Evolutionary conservation across 1,284 basidiomycete genomes (phyloP), one percentile per base, ranked within the genome.

Genomic region (Coniferiporia sulphurascens): DNA sequence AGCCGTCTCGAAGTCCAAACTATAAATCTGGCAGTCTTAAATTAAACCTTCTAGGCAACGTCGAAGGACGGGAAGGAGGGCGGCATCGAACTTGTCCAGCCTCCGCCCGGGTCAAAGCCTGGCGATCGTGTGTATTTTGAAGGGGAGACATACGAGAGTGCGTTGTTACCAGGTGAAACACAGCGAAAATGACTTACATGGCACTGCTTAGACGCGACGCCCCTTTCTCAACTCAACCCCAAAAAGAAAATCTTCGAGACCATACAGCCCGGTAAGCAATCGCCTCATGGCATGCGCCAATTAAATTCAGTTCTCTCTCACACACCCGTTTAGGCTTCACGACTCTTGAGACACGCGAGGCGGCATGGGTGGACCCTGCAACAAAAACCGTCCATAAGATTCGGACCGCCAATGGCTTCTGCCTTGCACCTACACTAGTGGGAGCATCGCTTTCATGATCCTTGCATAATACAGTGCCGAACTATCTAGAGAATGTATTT

Each of bases 201-300:
- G 48, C 17, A 48, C n/a, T 55, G n/a, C 48, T 50, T 65, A 93
- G 91, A 79, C 67, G 83, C 80, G 1, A 80, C 78, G 27, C 89
- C 94, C 1, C 76, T 95, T 45, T 72, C 87, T 2, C 91, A 93
- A 68, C 79, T 98, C 63, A 97, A 96, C 74, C 95, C 95, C 9
- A 98, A 98, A 78, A 97, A 96, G 78, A 98, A 98, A 77, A 90
- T 97, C 35, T 98, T 96, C 67, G 95, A 98, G 76, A 89, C 92
- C 0, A 84, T 98, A 54, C 95, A 96, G 70, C 93, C 93, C 63
- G 85, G 89, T 87, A 63, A 32, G 73, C 66, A 19, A 22, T 21
- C 13, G 13, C 3, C 4, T 52, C 10, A 27, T 19, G 46, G 22
- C 17, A 53, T 44, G 43, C 52, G 55, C 38, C 15, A 22, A 34